Percentiles rank a stretch among this genome's conserved stretches.
phyloP scores from a whole-genome alignment of 768 basidiomycete species.

The Sutorius australiensis region DNA sequence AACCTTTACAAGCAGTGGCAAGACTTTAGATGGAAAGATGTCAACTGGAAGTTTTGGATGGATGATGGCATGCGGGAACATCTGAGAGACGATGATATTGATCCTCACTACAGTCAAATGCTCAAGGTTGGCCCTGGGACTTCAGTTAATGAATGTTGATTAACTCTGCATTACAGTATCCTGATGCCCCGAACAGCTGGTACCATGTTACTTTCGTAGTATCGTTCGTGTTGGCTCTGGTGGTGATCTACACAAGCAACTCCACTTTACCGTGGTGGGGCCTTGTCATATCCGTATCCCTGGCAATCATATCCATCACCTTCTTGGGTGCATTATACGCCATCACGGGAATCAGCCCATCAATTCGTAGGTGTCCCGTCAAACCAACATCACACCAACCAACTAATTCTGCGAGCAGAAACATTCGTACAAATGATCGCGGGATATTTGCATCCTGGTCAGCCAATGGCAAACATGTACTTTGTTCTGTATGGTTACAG shows the following conservation, averaged over 20 bases:
- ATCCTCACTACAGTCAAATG: conserved; percentile 60
- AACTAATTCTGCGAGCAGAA: conserved; percentile 11
- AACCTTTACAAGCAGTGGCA: conserved; percentile 24
- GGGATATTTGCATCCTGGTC: conserved; percentile 36
- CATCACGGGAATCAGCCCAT: conserved; percentile 36
- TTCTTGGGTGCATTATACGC: conserved; percentile 54
- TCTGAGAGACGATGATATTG: conserved; percentile 39
- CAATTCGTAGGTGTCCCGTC: conserved; percentile 20
- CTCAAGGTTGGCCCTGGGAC: conserved; percentile 16
- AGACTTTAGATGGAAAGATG: conserved; percentile 23
- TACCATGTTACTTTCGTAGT: conserved; percentile 24
- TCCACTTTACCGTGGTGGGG: conserved; percentile 62
- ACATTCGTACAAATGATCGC: conserved; percentile 35
- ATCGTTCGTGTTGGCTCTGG: conserved; percentile 49
- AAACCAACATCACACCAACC: not conserved
- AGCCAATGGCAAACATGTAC: conserved; percentile 43
- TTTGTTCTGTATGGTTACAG: conserved; percentile 46
- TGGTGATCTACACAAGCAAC: conserved; percentile 50
- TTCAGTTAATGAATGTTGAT: not conserved
- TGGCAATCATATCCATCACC: conserved; percentile 47
- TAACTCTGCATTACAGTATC: conserved; percentile 22
- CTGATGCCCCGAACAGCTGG: conserved; percentile 34
- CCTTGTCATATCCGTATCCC: conserved; percentile 46
- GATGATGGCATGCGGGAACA: conserved; percentile 16
- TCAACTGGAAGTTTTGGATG: conserved; percentile 40